Conservation (phyloP, 1,284 basidiomycete genomes). For the Paramarasmius palmivorus region DNA sequence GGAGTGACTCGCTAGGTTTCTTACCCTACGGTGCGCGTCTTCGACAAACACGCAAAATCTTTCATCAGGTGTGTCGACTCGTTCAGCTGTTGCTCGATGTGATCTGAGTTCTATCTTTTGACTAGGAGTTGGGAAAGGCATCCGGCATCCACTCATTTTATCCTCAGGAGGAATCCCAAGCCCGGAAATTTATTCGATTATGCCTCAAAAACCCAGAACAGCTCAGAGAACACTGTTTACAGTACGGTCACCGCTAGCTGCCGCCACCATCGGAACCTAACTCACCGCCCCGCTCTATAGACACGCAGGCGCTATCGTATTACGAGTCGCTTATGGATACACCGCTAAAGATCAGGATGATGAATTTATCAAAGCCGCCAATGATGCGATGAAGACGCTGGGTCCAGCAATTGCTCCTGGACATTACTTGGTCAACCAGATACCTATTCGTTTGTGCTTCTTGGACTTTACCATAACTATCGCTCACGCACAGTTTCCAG, state of each 20-base stretch:
- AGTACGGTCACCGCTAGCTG: slow-evolving; percentile 11
- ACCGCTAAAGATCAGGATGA: slow-evolving; percentile 24
- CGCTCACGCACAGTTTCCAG: neutral
- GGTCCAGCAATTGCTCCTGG: slow-evolving; percentile 22
- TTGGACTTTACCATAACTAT: neutral
- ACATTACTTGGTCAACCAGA: slow-evolving; percentile 31
- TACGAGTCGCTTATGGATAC: slow-evolving; percentile 33
- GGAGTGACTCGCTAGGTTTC: slow-evolving; percentile 21
- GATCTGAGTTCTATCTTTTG: too few relatives aligned
- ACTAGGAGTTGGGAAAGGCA: slow-evolving; percentile 24
- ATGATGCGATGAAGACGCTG: slow-evolving; percentile 22
- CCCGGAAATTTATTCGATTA: slow-evolving; percentile 23
- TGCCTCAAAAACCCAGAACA: slow-evolving; percentile 21
- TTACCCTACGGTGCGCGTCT: slow-evolving; percentile 21
- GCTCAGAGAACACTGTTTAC: slow-evolving; percentile 17
- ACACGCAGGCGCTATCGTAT: slow-evolving; percentile 27
- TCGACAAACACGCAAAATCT: slow-evolving; percentile 15
- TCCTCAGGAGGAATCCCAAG: slow-evolving; percentile 26
- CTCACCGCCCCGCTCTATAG: slow-evolving; percentile 16
- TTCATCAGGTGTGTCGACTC: slow-evolving; percentile 16
- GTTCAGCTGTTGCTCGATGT: too few relatives aligned
- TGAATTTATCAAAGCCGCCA: slow-evolving; percentile 21
- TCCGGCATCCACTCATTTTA: slow-evolving; percentile 16
- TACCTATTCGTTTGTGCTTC: slow-evolving; percentile 29
- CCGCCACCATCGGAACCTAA: too few relatives aligned